Evolutionary conservation across 2,329 filamentous ascomycete species (phyloP).

Genomic region (Paraphaeosphaeria minitans): DNA sequence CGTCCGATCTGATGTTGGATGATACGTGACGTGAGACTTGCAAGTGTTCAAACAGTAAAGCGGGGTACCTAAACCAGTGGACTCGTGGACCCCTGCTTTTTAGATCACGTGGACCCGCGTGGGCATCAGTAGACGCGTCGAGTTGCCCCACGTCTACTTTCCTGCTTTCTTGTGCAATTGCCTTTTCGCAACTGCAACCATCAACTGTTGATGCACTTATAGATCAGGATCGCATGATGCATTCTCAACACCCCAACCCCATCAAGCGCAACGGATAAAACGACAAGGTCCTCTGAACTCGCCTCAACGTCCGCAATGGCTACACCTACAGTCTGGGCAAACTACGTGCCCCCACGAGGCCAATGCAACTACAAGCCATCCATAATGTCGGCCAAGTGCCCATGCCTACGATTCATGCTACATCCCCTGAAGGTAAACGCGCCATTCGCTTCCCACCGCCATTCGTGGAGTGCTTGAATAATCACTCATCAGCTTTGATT

Average conservation of each 20-base stretch:
- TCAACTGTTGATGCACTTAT: neutral
- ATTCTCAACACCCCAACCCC: neutral
- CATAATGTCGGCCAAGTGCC: slow-evolving; percentile 53
- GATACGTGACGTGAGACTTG: neutral
- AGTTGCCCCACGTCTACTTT: neutral
- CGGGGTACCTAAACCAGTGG: neutral
- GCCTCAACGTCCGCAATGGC: slow-evolving; percentile 1
- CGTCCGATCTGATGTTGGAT: neutral
- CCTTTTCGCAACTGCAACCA: neutral
- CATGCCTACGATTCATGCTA: slow-evolving; percentile 62
- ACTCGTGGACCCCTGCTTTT: neutral
- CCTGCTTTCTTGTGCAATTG: neutral
- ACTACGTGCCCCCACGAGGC: slow-evolving; percentile 57
- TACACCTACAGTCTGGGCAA: slow-evolving; percentile 53
- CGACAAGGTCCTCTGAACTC: neutral
- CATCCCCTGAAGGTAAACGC: slow-evolving; percentile 58
- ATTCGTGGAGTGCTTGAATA: slow-evolving; percentile 7
- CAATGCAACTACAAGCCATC: slow-evolving; percentile 57
- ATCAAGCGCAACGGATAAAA: neutral
- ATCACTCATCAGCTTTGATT: neutral
- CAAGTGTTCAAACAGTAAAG: neutral
- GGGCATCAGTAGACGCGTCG: neutral
- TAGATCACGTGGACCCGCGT: neutral
- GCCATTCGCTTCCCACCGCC: neutral
- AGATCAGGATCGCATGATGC: neutral